Evolutionary conservation across 202 grass and related monocot genomes (phyloP).

Genomic region (Elaeis oleifera): DNA sequence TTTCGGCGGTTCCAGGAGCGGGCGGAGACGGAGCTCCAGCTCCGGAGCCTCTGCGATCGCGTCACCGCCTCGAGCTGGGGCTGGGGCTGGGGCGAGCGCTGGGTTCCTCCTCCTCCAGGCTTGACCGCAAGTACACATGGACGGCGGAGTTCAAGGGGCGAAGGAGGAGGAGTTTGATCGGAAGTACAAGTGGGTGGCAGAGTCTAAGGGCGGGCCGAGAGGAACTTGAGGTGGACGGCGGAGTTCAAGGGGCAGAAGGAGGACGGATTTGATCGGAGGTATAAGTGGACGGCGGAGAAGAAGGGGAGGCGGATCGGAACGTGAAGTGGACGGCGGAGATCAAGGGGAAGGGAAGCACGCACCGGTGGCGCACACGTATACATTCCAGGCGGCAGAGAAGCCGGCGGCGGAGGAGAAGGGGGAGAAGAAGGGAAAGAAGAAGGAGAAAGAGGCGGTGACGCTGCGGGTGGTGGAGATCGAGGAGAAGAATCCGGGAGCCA

Average conservation of each 20-base stretch:
- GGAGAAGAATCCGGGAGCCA: constrained; percentile 34
- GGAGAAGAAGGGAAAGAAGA: constrained; percentile 12
- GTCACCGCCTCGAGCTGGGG: constrained; percentile 56
- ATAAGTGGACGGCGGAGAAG: constrained; percentile 55
- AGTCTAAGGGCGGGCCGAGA: constrained; percentile 43
- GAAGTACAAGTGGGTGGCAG: constrained; percentile 62
- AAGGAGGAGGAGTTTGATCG: constrained; percentile 5
- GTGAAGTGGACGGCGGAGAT: constrained; percentile 61
- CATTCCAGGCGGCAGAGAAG: constrained; percentile 48
- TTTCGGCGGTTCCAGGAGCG: constrained; percentile 13
- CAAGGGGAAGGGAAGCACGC: constrained; percentile 53
- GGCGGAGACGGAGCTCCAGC: constrained; percentile 23
- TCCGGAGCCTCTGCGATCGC: constrained; percentile 61
- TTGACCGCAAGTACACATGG: constrained; percentile 58
- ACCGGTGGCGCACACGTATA: constrained; percentile 53
- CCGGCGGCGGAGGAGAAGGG: constrained; percentile 20
- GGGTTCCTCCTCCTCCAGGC: constrained; percentile 1
- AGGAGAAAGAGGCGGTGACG: constrained; percentile 24
- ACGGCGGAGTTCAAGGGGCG: constrained; percentile 35
- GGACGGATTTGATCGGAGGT: constrained; percentile 79
- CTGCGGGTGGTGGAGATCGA: constrained; percentile 62
- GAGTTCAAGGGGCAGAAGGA: constrained; percentile 39
- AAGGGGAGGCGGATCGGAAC: constrained; percentile 14
- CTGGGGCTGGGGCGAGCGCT: constrained; percentile 31
- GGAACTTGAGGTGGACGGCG: constrained; percentile 43